A percentile compares a stretch with the other conserved stretches of the same genome.
Conservation (phyloP, 2,329 filamentous ascomycete species). For the Nemania sp. region DNA sequence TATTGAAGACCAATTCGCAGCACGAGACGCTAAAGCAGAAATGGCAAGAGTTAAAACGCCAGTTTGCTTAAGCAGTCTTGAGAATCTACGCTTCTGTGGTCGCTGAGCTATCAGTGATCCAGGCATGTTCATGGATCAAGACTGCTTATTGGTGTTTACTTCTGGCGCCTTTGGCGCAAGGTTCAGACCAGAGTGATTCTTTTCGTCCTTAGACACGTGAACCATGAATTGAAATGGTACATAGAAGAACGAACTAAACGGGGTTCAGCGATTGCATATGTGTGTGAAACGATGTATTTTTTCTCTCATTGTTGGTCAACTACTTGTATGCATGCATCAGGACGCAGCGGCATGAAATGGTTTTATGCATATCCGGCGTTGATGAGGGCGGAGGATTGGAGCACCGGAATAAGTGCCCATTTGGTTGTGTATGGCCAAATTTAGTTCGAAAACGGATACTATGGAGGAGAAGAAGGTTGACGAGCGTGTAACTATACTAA, state of each 20-base stretch:
- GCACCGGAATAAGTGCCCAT: slow-evolving; percentile 11
- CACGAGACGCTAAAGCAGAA: slow-evolving; percentile 75
- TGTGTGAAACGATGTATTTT: slow-evolving; percentile 9
- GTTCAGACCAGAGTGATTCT: not conserved
- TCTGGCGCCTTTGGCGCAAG: slow-evolving; percentile 5
- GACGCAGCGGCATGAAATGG: slow-evolving; percentile 17
- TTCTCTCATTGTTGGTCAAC: slow-evolving; percentile 14
- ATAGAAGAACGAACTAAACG: slow-evolving; percentile 5
- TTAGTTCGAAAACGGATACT: too few species aligned
- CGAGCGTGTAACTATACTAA: too few species aligned
- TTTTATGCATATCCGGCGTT: slow-evolving; percentile 22
- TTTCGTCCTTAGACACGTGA: not conserved
- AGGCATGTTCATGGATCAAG: not conserved
- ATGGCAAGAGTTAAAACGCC: slow-evolving; percentile 72
- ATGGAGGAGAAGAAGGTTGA: too few species aligned
- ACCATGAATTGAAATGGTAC: slow-evolving; percentile 4
- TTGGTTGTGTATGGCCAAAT: slow-evolving; percentile 14
- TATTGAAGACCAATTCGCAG: slow-evolving; percentile 65
- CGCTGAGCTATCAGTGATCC: not conserved
- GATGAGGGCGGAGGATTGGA: slow-evolving; percentile 6
- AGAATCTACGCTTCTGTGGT: not conserved
- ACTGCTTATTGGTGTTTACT: not conserved
- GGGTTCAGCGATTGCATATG: slow-evolving; percentile 22
- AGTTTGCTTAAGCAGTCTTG: slow-evolving; percentile 49
- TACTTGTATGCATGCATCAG: slow-evolving; percentile 22